Percentiles rank a stretch among this genome's conserved stretches.
phyloP scores from a whole-genome alignment of 176 grass and related monocot genomes.

The Zoysia pacifica region DNA sequence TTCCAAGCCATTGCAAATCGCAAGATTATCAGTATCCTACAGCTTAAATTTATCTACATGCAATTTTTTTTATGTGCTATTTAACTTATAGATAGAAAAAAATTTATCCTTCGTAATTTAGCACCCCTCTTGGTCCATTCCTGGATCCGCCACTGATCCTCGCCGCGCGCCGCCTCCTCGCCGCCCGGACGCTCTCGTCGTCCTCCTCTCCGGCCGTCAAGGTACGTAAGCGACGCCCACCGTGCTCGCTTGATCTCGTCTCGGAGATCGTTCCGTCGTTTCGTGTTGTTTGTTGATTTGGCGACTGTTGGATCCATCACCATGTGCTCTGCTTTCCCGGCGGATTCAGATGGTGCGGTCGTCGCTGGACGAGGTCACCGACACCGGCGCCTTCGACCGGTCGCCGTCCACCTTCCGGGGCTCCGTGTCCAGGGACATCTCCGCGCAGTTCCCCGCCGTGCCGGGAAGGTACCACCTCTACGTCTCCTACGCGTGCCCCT shows the following conservation, averaged over 20 bases:
- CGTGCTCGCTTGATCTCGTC: not conserved
- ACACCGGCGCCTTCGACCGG: constrained; percentile 72
- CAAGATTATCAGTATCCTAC: no score
- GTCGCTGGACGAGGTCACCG: constrained; percentile 77
- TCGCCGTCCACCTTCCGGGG: constrained; percentile 81
- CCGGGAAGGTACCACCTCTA: constrained; percentile 87
- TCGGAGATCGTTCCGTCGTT: not conserved
- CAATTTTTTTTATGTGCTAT: no score
- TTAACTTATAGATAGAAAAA: no score
- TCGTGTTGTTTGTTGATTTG: no score
- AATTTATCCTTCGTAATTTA: no score
- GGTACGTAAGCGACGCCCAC: not conserved
- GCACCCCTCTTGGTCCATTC: no score
- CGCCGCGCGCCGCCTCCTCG: no score
- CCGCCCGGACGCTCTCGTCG: constrained; percentile 9
- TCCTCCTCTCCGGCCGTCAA: not conserved
- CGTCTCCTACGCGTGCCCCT: constrained; percentile 94
- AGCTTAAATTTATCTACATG: no score
- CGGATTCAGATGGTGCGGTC: constrained; percentile 70
- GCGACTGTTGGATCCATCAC: not conserved
- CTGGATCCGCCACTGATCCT: no score
- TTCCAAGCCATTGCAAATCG: no score
- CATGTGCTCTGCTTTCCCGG: constrained; percentile 20
- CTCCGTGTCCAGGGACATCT: constrained; percentile 66
- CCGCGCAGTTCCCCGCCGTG: constrained; percentile 68